phyloP scores from a whole-genome alignment of 805 yeast genomes.

The Blastobotrys americana region DNA sequence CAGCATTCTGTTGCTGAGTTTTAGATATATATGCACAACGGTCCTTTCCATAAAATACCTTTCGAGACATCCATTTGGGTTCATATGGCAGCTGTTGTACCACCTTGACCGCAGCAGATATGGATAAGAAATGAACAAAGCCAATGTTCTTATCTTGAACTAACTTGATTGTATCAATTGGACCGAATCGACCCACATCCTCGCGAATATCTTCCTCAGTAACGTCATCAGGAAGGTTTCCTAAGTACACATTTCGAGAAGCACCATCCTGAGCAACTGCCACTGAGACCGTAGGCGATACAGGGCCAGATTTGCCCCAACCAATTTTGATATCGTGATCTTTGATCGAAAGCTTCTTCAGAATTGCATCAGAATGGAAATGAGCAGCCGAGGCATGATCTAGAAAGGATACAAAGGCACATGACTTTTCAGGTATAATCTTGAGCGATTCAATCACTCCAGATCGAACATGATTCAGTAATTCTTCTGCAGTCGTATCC shows the following conservation, averaged over 20 bases:
- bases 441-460: slow-evolving; percentile 75
- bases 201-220: slow-evolving; percentile 59
- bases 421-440: slow-evolving; percentile 73
- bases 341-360: slow-evolving; percentile 71
- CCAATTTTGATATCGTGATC: slow-evolving; percentile 82
- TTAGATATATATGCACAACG: slow-evolving; percentile 85
- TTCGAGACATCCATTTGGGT: slow-evolving; percentile 65
- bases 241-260: slow-evolving; percentile 87
- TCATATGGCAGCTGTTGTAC: slow-evolving; percentile 62
- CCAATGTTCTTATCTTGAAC: slow-evolving; percentile 65
- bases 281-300: slow-evolving; percentile 65
- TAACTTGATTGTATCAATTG: slow-evolving; percentile 77
- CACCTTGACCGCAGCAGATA: slow-evolving; percentile 77
- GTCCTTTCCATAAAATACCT: slow-evolving; percentile 88
- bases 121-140: slow-evolving; percentile 86
- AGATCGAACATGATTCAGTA: slow-evolving; percentile 74
- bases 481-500: slow-evolving; percentile 71
- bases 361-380: slow-evolving; percentile 88
- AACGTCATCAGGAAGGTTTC: slow-evolving; percentile 60
- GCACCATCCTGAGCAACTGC: slow-evolving; percentile 83
- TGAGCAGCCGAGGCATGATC: slow-evolving; percentile 83
- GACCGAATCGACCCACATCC: slow-evolving; percentile 69
- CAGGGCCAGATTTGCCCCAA: slow-evolving; percentile 81
- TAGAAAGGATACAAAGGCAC: slow-evolving; percentile 85
- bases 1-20: slow-evolving; percentile 95